Percentiles rank a stretch among this genome's conserved stretches.
phyloP scores from a whole-genome alignment of 1,139 yeast genomes.

The Arxiozyma heterogenica region DNA sequence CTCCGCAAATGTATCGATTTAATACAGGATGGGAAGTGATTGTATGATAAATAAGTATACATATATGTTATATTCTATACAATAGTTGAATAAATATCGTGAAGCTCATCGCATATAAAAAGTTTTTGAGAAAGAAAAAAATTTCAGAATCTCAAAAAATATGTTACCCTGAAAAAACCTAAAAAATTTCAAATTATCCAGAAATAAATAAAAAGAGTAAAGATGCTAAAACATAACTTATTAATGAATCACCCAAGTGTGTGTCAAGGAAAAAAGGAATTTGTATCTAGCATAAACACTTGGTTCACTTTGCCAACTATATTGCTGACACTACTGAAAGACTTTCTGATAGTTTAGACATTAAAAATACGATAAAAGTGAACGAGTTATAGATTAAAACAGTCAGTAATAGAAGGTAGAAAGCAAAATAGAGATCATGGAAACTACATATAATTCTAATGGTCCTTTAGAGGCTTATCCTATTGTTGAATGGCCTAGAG shows the following conservation, averaged over 20 bases:
- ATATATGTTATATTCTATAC: no score
- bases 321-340: no score
- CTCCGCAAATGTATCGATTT: not conserved
- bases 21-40: not conserved
- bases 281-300: not conserved
- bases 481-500: constrained; percentile 25
- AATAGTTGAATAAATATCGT: no score
- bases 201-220: no score
- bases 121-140: not conserved
- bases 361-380: no score
- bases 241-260: not conserved
- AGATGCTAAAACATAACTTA: not conserved
- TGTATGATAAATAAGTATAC: no score
- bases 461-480: constrained; percentile 23
- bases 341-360: no score
- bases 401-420: constrained; percentile 8
- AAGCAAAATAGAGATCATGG: constrained; percentile 2
- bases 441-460: not conserved
- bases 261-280: no score
- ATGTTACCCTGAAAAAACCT: not conserved
- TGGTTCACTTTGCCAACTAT: no score
- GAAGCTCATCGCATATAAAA: not conserved
- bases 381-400: constrained; percentile 3
- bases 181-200: not conserved
- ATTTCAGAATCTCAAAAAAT: not conserved